phyloP scores from a whole-genome alignment of 208 protist genomes.

The Porcisia hertigi region DNA sequence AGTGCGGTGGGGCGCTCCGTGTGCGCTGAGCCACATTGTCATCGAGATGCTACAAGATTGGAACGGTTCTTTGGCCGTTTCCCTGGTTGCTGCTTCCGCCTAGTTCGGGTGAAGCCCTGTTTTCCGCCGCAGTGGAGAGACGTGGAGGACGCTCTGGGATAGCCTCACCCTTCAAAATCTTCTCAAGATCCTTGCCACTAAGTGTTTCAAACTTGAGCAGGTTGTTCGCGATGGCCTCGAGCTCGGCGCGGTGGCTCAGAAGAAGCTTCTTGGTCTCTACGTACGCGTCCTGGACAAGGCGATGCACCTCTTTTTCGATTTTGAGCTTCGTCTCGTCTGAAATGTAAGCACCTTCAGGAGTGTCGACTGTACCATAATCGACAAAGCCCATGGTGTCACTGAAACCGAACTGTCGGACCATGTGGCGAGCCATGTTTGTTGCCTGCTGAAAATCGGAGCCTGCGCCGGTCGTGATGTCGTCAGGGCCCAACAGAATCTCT shows the following conservation, averaged over 20 bases:
- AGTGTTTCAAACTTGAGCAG: constrained; percentile 89
- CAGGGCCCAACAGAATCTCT: constrained; percentile 95
- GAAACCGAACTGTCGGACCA: constrained; percentile 93
- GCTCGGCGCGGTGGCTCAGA: constrained; percentile 52
- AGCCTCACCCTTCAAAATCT: constrained; percentile 75
- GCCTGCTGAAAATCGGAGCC: constrained; percentile 91
- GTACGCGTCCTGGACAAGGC: constrained; percentile 75
- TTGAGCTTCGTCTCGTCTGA: constrained; percentile 88
- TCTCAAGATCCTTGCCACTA: constrained; percentile 73
- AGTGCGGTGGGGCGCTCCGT: neutral
- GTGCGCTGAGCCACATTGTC: neutral
- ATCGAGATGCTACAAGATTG: constrained; percentile 33
- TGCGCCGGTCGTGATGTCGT: constrained; percentile 94
- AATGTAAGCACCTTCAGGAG: constrained; percentile 86
- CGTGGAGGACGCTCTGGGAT: constrained; percentile 48
- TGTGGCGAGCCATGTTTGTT: constrained; percentile 87
- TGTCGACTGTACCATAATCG: constrained; percentile 80
- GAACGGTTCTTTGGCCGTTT: constrained; percentile 27
- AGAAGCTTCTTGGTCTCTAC: constrained; percentile 74
- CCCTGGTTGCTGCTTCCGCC: constrained; percentile 18
- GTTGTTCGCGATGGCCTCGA: constrained; percentile 80
- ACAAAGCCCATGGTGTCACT: constrained; percentile 85
- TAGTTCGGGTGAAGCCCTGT: constrained; percentile 15
- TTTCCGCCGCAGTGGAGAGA: constrained; percentile 21
- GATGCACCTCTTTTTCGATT: constrained; percentile 84